phyloP scores from a whole-genome alignment of 1,284 basidiomycete genomes.

The Uromyces viciae-fabae region DNA sequence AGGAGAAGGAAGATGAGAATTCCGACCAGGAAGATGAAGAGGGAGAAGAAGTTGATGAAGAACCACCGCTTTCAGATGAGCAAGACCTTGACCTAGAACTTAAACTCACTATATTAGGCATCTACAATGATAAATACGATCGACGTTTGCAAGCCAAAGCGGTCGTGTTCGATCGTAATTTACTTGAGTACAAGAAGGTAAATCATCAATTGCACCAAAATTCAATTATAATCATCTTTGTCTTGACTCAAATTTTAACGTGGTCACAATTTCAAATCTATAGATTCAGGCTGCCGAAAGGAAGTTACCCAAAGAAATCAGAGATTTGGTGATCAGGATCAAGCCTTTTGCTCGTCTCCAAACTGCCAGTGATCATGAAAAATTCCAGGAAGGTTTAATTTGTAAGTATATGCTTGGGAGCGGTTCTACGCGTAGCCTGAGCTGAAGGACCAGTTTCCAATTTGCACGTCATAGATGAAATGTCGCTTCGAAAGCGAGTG shows the following conservation, averaged over 20 bases:
- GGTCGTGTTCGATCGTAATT: conserved; percentile 85
- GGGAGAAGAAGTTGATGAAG: conserved; percentile 62
- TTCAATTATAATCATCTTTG: no score
- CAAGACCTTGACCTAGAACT: conserved; percentile 74
- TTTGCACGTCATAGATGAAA: conserved; percentile 64
- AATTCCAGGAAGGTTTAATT: conserved; percentile 79
- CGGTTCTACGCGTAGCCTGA: conserved; percentile 3
- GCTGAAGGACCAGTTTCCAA: background rate
- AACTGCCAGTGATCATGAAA: conserved; percentile 86
- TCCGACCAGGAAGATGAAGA: conserved; percentile 61
- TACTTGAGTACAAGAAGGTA: conserved; percentile 91
- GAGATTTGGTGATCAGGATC: conserved; percentile 80
- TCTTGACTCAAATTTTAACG: no score
- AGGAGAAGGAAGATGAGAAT: conserved; percentile 59
- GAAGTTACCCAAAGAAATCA: conserved; percentile 83
- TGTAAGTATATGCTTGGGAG: conserved; percentile 62
- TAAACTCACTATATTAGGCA: conserved; percentile 84
- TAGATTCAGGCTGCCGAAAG: conserved; percentile 86
- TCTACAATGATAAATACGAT: conserved; percentile 87
- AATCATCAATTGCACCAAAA: background rate
- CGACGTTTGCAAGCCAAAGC: conserved; percentile 80
- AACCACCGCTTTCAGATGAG: conserved; percentile 66
- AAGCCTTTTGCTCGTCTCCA: conserved; percentile 89
- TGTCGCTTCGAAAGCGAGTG: conserved; percentile 75
- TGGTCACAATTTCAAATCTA: background rate